Evolutionary conservation across 169 alveolate species (phyloP), one percentile per base, ranked within the genome.

Genomic region (Plasmodium gonderi): DNA sequence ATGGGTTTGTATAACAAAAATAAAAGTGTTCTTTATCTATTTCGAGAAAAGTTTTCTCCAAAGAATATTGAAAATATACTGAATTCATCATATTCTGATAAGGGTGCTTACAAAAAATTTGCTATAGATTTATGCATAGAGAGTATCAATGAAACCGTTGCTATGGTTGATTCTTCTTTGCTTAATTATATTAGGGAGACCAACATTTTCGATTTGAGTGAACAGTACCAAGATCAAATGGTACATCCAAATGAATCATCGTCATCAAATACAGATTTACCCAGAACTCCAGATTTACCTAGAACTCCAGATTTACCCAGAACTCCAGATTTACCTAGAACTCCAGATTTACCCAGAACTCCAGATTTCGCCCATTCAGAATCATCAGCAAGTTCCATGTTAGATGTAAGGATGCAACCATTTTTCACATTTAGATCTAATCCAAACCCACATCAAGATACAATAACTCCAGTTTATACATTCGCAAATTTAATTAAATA

Each of bases 401-500:
- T n/a, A n/a, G n/a, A n/a, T n/a, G n/a, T n/a, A n/a, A n/a, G n/a
- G n/a, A n/a, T n/a, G n/a, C n/a, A n/a, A n/a, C n/a, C n/a, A n/a
- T n/a, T n/a, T n/a, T n/a, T n/a, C n/a, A n/a, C n/a, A n/a, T n/a
- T n/a, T n/a, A n/a, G n/a, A n/a, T n/a, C n/a, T n/a, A n/a, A n/a
- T n/a, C n/a, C 29, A 54, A 11, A 26, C 33, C 72, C 29, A 54
- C 72, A 8, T 54, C 72, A 2, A 54, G 8, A 9, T 51, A 33
- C 0, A 33, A 11, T 14, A 44, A 82, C 8, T 14, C 14, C 33
- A 29, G 42, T 60, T 47, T 4, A 60, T 31, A 82, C 80, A 20
- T 82, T 68, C 60, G 7, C 92, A 20, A 49, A 74, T 14, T 29
- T 82, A 69, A 82, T 82, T 69, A 82, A 72, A 82, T 69, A 31